These are phyloP conservation scores for Zelonia costaricensis DNA, from an alignment of 208 protist species.

Conservation along the genomic window DNA sequence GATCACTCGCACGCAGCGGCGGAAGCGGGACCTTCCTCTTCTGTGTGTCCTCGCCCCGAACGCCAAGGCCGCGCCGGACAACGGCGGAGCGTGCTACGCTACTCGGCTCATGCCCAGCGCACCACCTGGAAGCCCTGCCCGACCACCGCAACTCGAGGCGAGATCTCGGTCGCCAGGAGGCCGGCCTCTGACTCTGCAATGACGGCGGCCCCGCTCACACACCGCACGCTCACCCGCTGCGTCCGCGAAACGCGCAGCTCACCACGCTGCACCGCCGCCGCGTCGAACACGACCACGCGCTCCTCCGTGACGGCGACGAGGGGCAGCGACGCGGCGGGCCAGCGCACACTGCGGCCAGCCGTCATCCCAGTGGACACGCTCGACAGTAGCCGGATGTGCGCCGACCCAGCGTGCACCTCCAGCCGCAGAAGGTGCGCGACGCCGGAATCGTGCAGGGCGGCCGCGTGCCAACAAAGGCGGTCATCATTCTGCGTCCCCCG, in stretches of 20 bases:
- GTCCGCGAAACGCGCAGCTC: conserved; percentile 3
- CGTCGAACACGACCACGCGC: conserved; percentile 26
- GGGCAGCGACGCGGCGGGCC: conserved; percentile 13
- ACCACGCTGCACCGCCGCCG: conserved; percentile 14
- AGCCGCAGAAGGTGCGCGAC: conserved; percentile 30
- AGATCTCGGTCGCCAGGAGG: too few relatives aligned
- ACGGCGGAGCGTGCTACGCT: too few relatives aligned
- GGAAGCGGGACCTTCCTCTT: too few relatives aligned
- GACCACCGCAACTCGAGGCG: conserved; percentile 30
- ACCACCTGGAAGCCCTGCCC: conserved; percentile 43
- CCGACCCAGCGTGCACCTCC: background rate
- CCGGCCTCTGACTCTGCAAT: background rate
- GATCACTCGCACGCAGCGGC: too few relatives aligned
- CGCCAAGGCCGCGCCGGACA: too few relatives aligned
- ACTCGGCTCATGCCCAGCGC: too few relatives aligned
- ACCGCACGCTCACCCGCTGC: conserved; percentile 55
- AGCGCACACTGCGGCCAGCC: conserved; percentile 49
- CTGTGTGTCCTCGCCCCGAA: too few relatives aligned
- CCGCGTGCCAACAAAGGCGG: too few relatives aligned
- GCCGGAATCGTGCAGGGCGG: conserved; percentile 46
- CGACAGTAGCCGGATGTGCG: conserved; percentile 8
- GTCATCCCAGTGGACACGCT: conserved; percentile 53
- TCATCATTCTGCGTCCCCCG: too few relatives aligned
- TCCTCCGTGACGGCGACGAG: conserved; percentile 49
- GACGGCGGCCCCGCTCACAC: conserved; percentile 60